These are phyloP conservation scores for Pelargonium citronellum DNA, from an alignment of 441 rosid genomes.

Conservation along the genomic window DNA sequence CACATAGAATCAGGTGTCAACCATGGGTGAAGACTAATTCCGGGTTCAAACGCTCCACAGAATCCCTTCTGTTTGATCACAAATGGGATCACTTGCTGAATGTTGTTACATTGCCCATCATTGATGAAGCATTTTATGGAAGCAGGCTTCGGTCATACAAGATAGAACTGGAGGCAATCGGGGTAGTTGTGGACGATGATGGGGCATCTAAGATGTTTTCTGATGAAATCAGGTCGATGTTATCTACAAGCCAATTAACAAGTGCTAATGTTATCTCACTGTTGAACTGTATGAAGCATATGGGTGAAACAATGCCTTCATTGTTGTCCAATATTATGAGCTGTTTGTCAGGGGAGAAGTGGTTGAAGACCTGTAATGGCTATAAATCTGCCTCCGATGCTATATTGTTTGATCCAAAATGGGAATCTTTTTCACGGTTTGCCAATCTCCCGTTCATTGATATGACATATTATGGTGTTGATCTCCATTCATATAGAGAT, in stretches of 20 bases:
- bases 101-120: background rate
- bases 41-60: background rate
- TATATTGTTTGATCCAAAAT: background rate
- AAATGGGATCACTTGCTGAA: constrained; percentile 2
- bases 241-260: background rate
- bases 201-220: background rate
- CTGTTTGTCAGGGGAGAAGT: background rate
- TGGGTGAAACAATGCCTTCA: background rate
- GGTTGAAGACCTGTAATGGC: background rate
- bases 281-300: background rate
- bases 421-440: background rate
- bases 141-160: background rate
- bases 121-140: background rate
- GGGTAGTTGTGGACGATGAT: background rate
- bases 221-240: background rate
- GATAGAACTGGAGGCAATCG: background rate
- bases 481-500: background rate
- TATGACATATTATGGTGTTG: background rate
- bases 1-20: background rate
- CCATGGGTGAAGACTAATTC: background rate
- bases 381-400: background rate
- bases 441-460: background rate
- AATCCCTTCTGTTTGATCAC: background rate
- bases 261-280: background rate
- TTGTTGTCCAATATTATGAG: background rate